Evolutionary conservation across 2,329 filamentous ascomycete species (phyloP).

Genomic region (Paracorniculantispora psalliotae): DNA sequence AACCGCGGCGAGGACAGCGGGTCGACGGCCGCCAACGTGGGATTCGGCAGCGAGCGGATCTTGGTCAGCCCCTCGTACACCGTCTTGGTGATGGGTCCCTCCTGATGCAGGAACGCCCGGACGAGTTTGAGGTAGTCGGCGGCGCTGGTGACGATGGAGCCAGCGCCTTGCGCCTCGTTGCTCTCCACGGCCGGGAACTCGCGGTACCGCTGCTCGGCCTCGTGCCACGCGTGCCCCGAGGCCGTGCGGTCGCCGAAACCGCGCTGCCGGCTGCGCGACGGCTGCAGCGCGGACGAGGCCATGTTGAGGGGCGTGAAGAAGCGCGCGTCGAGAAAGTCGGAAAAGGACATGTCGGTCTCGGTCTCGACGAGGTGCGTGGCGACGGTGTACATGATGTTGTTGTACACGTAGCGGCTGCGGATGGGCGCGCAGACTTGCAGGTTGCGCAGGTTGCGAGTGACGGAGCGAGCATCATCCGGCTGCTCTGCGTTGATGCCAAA

Average conservation of each 20-base stretch:
- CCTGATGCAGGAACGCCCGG: background rate
- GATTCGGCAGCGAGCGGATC: slow-evolving; percentile 1
- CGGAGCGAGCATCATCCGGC: slow-evolving; percentile 5
- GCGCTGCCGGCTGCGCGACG: background rate
- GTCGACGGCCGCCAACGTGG: background rate
- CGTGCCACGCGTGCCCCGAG: slow-evolving; percentile 8
- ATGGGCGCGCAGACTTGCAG: slow-evolving; percentile 7
- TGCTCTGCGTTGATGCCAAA: slow-evolving; percentile 1
- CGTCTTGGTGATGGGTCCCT: background rate
- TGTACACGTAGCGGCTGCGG: slow-evolving; percentile 8
- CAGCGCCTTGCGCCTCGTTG: slow-evolving; percentile 7
- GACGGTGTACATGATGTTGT: slow-evolving; percentile 13
- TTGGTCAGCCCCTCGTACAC: background rate
- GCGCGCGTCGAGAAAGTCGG: slow-evolving; percentile 1
- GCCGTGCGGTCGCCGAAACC: background rate
- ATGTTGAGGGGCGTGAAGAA: slow-evolving; percentile 8
- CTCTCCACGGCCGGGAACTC: slow-evolving; percentile 2
- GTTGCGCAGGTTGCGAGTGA: slow-evolving; percentile 12
- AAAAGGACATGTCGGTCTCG: background rate
- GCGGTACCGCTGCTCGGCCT: background rate
- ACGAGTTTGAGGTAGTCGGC: slow-evolving; percentile 7
- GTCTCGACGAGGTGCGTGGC: slow-evolving; percentile 8
- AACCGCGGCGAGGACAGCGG: slow-evolving; percentile 7
- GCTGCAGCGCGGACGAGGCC: slow-evolving; percentile 4
- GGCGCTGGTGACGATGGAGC: slow-evolving; percentile 10